Base-by-base conservation (phyloP, 2,329 filamentous ascomycete genomes). In the Colletotrichum viniferum region DNA sequence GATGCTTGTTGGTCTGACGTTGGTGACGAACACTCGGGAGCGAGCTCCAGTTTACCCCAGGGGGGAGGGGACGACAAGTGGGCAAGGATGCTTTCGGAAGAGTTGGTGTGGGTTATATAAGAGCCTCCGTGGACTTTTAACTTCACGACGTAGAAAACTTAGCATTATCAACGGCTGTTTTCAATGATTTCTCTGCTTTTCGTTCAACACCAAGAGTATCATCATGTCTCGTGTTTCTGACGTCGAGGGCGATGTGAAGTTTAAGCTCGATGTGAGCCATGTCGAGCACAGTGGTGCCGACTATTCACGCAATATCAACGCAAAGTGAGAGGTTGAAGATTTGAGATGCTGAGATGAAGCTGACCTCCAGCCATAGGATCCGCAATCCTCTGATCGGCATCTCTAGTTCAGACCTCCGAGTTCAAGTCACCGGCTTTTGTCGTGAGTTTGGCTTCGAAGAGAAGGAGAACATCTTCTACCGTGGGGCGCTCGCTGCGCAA, bases 261-360 rank as follows among this genome's bases (percentile, higher is more conserved):
- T 36, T 26, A 64, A 70, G 36, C 62, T 76, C 28, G 71, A 78
- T 74, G 75, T 77, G 58, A 62, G 43, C 34, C 69, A 76, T 10
- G 66, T 79, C 66, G 71, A 79, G 38, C 77, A 81, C 61, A 70
- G 77, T 7, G 78, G 78, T 21, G 71, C 78, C 4, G 80, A 82
- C 61, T 82, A 83, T 62, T 68, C 77, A 18, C 79, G 78, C 28
- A 84, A 84, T 74, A 74, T 83, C 9, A 81, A 83, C 24, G 82
- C 82, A 10, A 83, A 79, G 82, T 81, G 60, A 32, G 66, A 13
- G 7, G 8, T 10, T 3, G 16, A 10, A 4, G 5, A 18, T 24
- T 26, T 21, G 10, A 36, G 28, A 3, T 2, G 21, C 8, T 52
- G 34, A 12, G 43, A 76, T 4, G 12, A 55, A 16, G 12, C 38